phyloP scores from a whole-genome alignment of 2,329 filamentous ascomycete species.

The Epicoccum sorghinum region DNA sequence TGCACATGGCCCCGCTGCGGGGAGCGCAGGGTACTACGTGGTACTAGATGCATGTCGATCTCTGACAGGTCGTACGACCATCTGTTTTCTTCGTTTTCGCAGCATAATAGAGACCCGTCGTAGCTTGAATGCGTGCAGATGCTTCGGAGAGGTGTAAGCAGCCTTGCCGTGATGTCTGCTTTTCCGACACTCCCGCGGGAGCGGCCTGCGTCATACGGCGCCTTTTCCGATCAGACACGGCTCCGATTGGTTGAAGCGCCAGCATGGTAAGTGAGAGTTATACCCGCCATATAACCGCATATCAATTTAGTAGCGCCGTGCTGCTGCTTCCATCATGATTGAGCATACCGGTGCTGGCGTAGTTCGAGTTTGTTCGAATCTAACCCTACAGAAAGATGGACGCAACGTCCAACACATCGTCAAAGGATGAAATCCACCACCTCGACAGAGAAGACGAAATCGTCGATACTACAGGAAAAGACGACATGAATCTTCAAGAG shows the following conservation, averaged over 20 bases:
- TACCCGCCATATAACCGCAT: constrained; percentile 13
- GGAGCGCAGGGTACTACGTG: not conserved
- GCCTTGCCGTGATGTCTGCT: not conserved
- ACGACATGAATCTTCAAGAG: not conserved
- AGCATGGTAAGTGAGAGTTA: constrained; percentile 5
- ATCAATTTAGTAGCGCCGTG: not conserved
- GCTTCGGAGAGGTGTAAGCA: too few species aligned
- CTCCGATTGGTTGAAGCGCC: not conserved
- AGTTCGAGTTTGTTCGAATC: not conserved
- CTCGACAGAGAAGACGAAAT: constrained; percentile 3
- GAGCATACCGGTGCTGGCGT: not conserved
- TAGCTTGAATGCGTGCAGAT: too few species aligned
- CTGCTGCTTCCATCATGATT: not conserved
- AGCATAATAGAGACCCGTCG: too few species aligned
- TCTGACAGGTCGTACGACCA: too few species aligned
- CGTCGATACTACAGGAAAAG: not conserved
- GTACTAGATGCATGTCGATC: too few species aligned
- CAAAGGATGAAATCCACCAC: not conserved
- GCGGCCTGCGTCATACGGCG: constrained; percentile 1
- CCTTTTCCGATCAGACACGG: constrained; percentile 6
- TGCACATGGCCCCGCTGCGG: constrained; percentile 7
- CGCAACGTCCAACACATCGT: not conserved
- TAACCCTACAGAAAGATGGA: not conserved
- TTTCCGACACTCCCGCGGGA: constrained; percentile 12
- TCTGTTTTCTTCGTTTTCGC: too few species aligned